These are phyloP conservation scores for Simplicillium aogashimaense DNA, from an alignment of 2,329 filamentous ascomycete species.

Conservation along the genomic window DNA sequence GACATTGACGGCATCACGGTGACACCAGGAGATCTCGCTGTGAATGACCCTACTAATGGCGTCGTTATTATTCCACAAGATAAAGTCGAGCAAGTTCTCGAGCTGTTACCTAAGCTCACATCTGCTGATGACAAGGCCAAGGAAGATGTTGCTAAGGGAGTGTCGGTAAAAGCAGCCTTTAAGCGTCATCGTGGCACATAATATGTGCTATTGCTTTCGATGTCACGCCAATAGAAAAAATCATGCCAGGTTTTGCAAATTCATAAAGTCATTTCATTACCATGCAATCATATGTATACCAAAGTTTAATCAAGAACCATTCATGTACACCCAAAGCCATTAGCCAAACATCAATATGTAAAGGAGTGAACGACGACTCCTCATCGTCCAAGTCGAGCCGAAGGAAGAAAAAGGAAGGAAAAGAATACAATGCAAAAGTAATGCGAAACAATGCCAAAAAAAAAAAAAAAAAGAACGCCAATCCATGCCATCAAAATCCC, in stretches of 20 bases:
- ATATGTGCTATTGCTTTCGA: slow-evolving; percentile 14
- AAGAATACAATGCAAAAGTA: slow-evolving; percentile 1
- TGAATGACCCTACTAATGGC: slow-evolving; percentile 60
- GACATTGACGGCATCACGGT: slow-evolving; percentile 31
- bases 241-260: neutral
- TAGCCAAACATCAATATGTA: too few species aligned
- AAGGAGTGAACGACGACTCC: too few species aligned
- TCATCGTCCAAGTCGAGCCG: too few species aligned
- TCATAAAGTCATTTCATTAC: slow-evolving; percentile 28
- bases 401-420: slow-evolving; percentile 10
- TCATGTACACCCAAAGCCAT: too few species aligned
- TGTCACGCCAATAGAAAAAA: neutral
- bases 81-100: slow-evolving; percentile 49
- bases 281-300: slow-evolving; percentile 20
- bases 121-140: slow-evolving; percentile 51
- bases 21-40: slow-evolving; percentile 54
- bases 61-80: slow-evolving; percentile 57
- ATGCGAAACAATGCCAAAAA: slow-evolving; percentile 5
- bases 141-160: slow-evolving; percentile 52
- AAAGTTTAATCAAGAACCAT: neutral
- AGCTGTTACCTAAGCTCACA: slow-evolving; percentile 42
- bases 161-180: slow-evolving; percentile 57
- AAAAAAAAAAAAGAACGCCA: slow-evolving; percentile 4
- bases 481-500: slow-evolving; percentile 10
- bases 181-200: slow-evolving; percentile 35